phyloP scores from a whole-genome alignment of 192 early-diverging fungal genomes.

The Entomortierella parvispora region DNA sequence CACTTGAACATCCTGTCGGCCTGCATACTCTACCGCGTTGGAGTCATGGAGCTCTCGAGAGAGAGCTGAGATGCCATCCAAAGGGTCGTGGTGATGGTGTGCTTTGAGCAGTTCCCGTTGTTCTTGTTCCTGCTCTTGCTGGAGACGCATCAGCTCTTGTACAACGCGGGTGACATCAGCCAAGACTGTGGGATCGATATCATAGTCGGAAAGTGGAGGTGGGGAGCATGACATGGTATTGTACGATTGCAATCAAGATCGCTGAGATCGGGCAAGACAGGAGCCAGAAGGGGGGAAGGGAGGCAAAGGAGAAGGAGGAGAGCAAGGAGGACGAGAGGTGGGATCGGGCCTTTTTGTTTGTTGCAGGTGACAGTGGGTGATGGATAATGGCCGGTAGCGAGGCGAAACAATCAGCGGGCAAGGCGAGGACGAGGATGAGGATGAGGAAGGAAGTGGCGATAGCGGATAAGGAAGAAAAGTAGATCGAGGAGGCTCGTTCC shows the following conservation, averaged over 20 bases:
- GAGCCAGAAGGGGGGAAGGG: not conserved
- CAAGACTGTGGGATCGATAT: conserved; percentile 43
- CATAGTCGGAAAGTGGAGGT: conserved; percentile 11
- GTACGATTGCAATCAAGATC: not conserved
- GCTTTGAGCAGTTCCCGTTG: conserved; percentile 7
- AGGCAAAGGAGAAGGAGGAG: not conserved
- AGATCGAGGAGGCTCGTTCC: not conserved
- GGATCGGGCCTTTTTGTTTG: no score
- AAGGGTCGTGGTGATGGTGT: conserved; percentile 1
- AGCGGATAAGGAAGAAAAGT: not conserved
- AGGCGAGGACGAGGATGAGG: no score
- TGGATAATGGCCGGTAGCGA: no score
- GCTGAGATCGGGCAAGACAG: not conserved
- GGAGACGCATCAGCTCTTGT: conserved; percentile 40
- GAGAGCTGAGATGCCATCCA: conserved; percentile 5
- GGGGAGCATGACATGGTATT: not conserved
- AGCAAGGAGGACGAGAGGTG: not conserved
- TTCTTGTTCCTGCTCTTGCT: conserved; percentile 13
- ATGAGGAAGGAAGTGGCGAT: not conserved
- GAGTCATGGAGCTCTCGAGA: conserved; percentile 15
- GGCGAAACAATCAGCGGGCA: no score
- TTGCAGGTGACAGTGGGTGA: no score
- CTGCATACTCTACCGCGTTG: conserved; percentile 6
- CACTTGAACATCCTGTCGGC: conserved; percentile 17
- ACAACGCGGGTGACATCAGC: conserved; percentile 49